These are phyloP conservation scores for Agaricus bisporus DNA, from an alignment of 768 basidiomycete species.

Conservation along the genomic window DNA sequence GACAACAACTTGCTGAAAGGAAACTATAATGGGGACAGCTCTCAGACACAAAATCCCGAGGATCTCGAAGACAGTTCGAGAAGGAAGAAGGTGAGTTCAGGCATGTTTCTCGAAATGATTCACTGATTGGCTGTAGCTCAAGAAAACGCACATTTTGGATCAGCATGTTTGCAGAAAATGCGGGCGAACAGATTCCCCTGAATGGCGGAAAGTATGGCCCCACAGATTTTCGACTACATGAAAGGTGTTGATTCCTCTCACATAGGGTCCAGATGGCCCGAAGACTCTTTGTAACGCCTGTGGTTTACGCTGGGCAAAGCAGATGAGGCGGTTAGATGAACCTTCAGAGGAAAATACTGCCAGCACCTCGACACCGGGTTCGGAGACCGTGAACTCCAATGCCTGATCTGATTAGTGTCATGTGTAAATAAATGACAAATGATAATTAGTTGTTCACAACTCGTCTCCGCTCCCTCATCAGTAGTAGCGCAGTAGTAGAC, in stretches of 20 bases:
- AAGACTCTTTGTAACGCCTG: slow-evolving; percentile 99
- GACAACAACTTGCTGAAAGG: not conserved
- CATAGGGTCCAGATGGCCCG: slow-evolving; percentile 84
- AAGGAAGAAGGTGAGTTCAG: slow-evolving; percentile 54
- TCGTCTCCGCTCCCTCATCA: not conserved
- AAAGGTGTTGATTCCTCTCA: slow-evolving; percentile 5
- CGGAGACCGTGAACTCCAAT: not conserved
- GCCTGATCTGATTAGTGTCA: not conserved
- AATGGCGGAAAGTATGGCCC: slow-evolving; percentile 80
- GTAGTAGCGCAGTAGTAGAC: slow-evolving; percentile 81
- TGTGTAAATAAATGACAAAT: not conserved
- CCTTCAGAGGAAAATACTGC: slow-evolving; percentile 14
- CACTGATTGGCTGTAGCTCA: slow-evolving; percentile 23
- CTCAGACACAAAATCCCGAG: slow-evolving; percentile 22
- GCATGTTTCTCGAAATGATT: not conserved
- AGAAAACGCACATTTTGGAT: slow-evolving; percentile 46
- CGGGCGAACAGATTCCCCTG: slow-evolving; percentile 92
- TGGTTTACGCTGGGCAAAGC: slow-evolving; percentile 89
- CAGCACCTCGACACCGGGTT: not conserved
- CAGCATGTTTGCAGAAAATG: slow-evolving; percentile 89
- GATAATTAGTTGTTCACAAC: not conserved
- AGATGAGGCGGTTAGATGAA: slow-evolving; percentile 36
- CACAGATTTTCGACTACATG: not conserved
- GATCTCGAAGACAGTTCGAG: slow-evolving; percentile 45
- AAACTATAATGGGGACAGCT: slow-evolving; percentile 1